Evolutionary conservation across 495 filamentous ascomycete species (phyloP), one percentile per base, ranked within the genome.

Genomic region (Wilcoxina mikolae): DNA sequence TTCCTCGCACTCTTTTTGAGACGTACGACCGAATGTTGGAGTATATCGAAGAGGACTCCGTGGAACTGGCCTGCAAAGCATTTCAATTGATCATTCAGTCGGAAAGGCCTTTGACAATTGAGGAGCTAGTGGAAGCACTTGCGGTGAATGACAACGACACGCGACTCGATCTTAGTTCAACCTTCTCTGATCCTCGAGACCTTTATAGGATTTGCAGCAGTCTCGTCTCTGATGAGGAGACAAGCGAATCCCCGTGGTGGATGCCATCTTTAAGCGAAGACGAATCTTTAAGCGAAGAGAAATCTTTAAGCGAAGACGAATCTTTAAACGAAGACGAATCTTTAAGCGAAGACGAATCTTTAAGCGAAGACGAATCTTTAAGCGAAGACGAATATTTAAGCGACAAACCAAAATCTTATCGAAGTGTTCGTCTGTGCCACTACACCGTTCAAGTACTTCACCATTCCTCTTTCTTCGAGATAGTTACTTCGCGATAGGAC

Each of bases 21-120:
- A 69, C 64, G 0, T 70, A 69, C 24, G 62, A 66, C n/a, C 56
- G 61, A n/a, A 63, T 68, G 18, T 56, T 72, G 20, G 29, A 47
- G 12, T 23, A 17, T 10, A 63, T 70, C n/a, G 49, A 46, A n/a
- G 38, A 59, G 10, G 58, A 68, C 24, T 20, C n/a, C 15, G 22
- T 11, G 11, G 25, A 27, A 7, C 27, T 49, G 9, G 27, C 27
- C 9, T 12, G 23, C 12, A 28, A 49, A 15, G 46, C 27, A 11
- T 12, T 49, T 49, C 46, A 28, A 15, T 28, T 15, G 5, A 27
- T 29, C 3, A 23, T 15, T 3, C 24, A 27, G 15, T 27, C 46
- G 5, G 12, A 7, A 15, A 11, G 25, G n/a, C 46, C 46, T 11
- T 12, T 49, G 24, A 15, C 10, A 28, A 15, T 49, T 22, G 46